Conservation (phyloP, 2,329 filamentous ascomycete genomes). For the Sordariomycetes sp. region DNA sequence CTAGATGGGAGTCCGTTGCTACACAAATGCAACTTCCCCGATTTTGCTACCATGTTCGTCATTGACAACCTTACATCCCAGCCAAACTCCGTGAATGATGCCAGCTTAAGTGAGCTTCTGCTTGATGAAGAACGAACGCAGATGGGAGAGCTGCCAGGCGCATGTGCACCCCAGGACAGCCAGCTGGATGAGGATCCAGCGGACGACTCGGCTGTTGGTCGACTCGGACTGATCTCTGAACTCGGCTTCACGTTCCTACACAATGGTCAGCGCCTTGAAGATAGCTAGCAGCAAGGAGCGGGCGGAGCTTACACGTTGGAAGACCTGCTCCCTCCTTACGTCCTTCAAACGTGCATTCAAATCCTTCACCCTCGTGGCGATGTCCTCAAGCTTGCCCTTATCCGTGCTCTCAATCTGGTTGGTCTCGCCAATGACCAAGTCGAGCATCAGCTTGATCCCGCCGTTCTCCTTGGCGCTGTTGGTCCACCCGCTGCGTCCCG, state of each 20-base stretch:
- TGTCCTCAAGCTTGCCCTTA: constrained; percentile 85
- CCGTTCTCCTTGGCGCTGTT: constrained; percentile 55
- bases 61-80: too few relatives aligned
- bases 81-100: not conserved
- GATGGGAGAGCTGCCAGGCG: constrained; percentile 93
- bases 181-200: constrained; percentile 90
- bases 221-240: constrained; percentile 96
- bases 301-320: constrained; percentile 64
- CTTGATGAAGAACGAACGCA: constrained; percentile 98
- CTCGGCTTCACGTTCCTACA: constrained; percentile 87
- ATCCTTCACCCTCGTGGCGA: constrained; percentile 81
- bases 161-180: constrained; percentile 78
- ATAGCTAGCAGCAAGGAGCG: not conserved
- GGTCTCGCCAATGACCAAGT: constrained; percentile 90
- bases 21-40: too few relatives aligned
- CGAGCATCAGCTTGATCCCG: constrained; percentile 74
- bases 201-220: constrained; percentile 83
- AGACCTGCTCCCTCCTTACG: constrained; percentile 89
- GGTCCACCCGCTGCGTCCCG: constrained; percentile 63
- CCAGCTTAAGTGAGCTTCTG: constrained; percentile 81
- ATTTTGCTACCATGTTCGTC: too few relatives aligned
- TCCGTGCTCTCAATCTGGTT: constrained; percentile 89
- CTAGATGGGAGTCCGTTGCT: too few relatives aligned
- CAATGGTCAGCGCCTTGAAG: constrained; percentile 1
- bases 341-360: constrained; percentile 80